Percentiles rank a stretch among this genome's conserved stretches.
Evolutionary conservation across 2,329 filamentous ascomycete species (phyloP).

Genomic region (Claviceps humidiphila): DNA sequence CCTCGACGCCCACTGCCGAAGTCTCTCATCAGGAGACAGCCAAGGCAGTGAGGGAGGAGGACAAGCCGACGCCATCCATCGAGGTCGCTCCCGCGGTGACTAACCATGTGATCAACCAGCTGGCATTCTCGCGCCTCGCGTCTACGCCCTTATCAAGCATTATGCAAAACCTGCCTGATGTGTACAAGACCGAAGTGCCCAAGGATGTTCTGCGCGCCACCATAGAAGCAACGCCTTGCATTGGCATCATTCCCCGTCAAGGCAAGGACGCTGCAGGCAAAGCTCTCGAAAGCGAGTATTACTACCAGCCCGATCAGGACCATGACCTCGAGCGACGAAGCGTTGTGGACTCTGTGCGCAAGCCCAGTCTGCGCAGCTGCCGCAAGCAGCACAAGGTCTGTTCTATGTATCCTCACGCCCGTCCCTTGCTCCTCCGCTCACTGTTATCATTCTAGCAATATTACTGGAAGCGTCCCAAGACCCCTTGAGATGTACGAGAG

Average conservation of each 20-base stretch:
- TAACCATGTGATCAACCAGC: slow-evolving; percentile 89
- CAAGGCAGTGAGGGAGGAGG: slow-evolving; percentile 10
- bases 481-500: slow-evolving; percentile 28
- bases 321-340: slow-evolving; percentile 65
- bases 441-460: slow-evolving; percentile 39
- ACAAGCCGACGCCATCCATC: slow-evolving; percentile 11
- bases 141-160: slow-evolving; percentile 86
- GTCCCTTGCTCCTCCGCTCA: background rate
- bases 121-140: slow-evolving; percentile 85
- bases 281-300: slow-evolving; percentile 87
- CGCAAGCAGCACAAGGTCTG: slow-evolving; percentile 92
- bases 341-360: slow-evolving; percentile 73
- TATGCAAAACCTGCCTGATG: slow-evolving; percentile 66
- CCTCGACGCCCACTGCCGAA: slow-evolving; percentile 12
- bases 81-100: slow-evolving; percentile 36
- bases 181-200: slow-evolving; percentile 44
- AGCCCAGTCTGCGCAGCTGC: slow-evolving; percentile 78
- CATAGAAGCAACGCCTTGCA: slow-evolving; percentile 61
- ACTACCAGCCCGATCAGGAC: slow-evolving; percentile 85
- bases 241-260: slow-evolving; percentile 78
- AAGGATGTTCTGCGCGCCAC: slow-evolving; percentile 54
- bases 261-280: slow-evolving; percentile 96
- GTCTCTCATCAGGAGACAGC: background rate
- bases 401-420: background rate
- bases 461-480: slow-evolving; percentile 53